Base-by-base conservation (phyloP, 2,329 filamentous ascomycete species). In the Pseudopithomyces maydicus region DNA sequence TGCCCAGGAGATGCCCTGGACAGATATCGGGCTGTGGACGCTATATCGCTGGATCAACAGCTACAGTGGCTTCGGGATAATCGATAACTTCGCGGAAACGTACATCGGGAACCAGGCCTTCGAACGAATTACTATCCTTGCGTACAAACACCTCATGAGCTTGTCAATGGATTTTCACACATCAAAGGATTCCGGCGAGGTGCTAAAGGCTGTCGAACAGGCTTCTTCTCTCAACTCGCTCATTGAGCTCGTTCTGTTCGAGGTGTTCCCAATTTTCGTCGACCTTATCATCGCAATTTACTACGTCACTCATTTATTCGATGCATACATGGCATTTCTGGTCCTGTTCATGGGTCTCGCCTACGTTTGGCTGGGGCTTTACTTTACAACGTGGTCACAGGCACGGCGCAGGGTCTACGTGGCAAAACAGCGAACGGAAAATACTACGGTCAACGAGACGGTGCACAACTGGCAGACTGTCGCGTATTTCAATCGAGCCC, bases 121-220 rank as follows among this genome's bases (percentile, higher is more conserved):
- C 60, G 79, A 82, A 46, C 79, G 81, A 17, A 80, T 91, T 45
- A 84, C 81, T 11, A 83, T 83, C 1, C 81, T 85, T 2, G 84
- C 87, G 0, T 91, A 90, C 68, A 80, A 82, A 55, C 88, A 91
- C 56, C 81, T 91, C 33, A 86, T 91, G 81, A 80, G 78, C n/a
- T 78, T 90, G 0, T 88, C 86, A 0, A 88, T 88, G 77, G 87
- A 90, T 58, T 91, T 90, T 53, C 88, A 91, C 67, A 85, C 85
- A 17, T 82, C 82, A 48, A 88, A 88, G 61, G 82, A 84, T 52
- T 87, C 85, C 1, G 87, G 85, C 1, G 85, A 89, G 58, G 78
- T 91, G 0, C 84, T 87, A 70, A 84, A 85, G 60, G 83, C 86
- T 2, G 82, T 90, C n/a, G 80, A 83, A 49, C 87, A 89, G 63